Conservation (phyloP, 768 basidiomycete genomes). For the Tephrocybe rancida region DNA sequence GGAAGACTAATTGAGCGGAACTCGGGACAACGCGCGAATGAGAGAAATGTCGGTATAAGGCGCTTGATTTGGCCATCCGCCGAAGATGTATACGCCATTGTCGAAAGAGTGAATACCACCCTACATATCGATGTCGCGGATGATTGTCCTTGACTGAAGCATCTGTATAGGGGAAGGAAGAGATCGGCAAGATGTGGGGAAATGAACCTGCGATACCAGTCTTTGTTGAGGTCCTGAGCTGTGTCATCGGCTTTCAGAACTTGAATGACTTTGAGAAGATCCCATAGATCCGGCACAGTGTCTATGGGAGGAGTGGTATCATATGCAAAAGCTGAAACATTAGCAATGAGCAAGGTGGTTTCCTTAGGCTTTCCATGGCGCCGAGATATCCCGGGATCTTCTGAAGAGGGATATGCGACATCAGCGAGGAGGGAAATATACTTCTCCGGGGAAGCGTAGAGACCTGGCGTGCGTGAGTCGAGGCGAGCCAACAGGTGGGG, state of each 20-base stretch:
- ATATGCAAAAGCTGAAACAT: not conserved
- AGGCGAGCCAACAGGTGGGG: not conserved
- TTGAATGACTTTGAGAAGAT: conserved; percentile 2
- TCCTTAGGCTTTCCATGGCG: not conserved
- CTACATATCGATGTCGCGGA: conserved; percentile 11
- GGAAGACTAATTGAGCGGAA: conserved; percentile 21
- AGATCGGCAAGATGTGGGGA: conserved; percentile 12
- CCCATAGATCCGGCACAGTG: conserved; percentile 11
- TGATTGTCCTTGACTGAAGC: conserved; percentile 16
- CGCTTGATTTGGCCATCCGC: not conserved
- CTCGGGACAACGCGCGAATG: conserved; percentile 26
- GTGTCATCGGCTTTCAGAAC: not conserved
- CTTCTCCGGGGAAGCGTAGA: not conserved
- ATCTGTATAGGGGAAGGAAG: conserved; percentile 31
- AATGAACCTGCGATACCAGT: conserved; percentile 33
- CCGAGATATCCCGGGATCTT: not conserved
- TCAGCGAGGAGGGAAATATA: not conserved
- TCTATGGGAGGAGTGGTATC: not conserved
- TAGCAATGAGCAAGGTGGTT: not conserved
- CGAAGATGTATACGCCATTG: conserved; percentile 27
- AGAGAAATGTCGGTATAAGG: conserved; percentile 30
- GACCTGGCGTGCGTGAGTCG: not conserved
- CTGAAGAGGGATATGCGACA: not conserved
- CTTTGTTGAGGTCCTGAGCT: not conserved
- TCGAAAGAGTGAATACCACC: conserved; percentile 32